Conservation (phyloP, 2,329 filamentous ascomycete species). For the Aspergillus nomiae region DNA sequence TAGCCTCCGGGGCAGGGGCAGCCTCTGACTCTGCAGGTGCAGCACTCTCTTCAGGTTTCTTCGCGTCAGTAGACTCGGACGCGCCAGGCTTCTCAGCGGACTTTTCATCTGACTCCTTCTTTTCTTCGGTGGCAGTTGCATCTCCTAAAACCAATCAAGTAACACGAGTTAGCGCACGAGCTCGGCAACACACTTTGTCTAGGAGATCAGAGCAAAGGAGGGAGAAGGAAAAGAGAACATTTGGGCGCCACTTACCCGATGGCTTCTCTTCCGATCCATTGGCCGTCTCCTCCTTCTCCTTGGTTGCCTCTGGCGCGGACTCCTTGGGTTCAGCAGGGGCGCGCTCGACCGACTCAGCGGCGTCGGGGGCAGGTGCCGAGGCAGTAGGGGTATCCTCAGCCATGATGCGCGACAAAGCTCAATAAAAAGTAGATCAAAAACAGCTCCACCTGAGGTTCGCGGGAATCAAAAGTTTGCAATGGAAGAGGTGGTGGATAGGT, state of each 20-base stretch:
- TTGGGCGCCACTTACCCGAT: slow-evolving; percentile 28
- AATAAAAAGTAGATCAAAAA: slow-evolving; percentile 15
- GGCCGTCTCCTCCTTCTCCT: slow-evolving; percentile 28
- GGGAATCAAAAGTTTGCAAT: slow-evolving; percentile 16
- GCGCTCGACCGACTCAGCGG: slow-evolving; percentile 31
- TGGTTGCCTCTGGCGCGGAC: slow-evolving; percentile 21
- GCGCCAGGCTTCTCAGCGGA: slow-evolving; percentile 32
- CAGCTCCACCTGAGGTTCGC: slow-evolving; percentile 13
- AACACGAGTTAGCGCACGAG: slow-evolving; percentile 13
- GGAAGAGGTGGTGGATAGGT: slow-evolving; percentile 22
- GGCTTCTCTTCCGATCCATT: slow-evolving; percentile 32
- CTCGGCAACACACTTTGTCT: neutral
- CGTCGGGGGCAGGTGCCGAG: slow-evolving; percentile 32
- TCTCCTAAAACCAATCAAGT: slow-evolving; percentile 18
- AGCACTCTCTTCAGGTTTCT: slow-evolving; percentile 25
- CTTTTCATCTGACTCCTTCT: slow-evolving; percentile 30
- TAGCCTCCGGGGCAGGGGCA: slow-evolving; percentile 37
- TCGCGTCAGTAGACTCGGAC: slow-evolving; percentile 26
- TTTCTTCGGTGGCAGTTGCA: slow-evolving; percentile 26
- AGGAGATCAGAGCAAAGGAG: neutral
- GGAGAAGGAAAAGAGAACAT: neutral
- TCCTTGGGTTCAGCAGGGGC: slow-evolving; percentile 30
- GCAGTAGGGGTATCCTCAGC: slow-evolving; percentile 41
- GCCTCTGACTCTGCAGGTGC: slow-evolving; percentile 27
- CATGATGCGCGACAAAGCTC: slow-evolving; percentile 35